Evolutionary conservation across 2,329 filamentous ascomycete genomes (phyloP).

Genomic region (Pseudogymnoascus sp.): DNA sequence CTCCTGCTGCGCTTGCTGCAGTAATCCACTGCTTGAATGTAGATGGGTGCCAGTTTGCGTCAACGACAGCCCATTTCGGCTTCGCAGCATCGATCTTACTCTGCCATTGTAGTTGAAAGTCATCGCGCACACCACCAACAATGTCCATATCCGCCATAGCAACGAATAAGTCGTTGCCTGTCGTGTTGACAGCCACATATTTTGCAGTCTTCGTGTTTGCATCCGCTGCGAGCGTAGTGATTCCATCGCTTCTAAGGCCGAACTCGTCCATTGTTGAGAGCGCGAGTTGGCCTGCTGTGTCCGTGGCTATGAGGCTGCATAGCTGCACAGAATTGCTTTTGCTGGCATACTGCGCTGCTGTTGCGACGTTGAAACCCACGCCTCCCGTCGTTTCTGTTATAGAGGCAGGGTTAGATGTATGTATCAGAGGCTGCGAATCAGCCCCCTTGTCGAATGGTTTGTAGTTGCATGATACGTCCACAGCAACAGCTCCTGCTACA

Average conservation of each 20-base stretch:
- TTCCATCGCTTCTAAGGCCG: constrained; percentile 55
- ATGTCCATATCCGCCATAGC: constrained; percentile 88
- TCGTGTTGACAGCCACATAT: constrained; percentile 84
- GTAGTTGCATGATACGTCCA: constrained; percentile 82
- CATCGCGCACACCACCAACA: constrained; percentile 39
- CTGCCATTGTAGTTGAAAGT: constrained; percentile 49
- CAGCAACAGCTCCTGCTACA: constrained; percentile 80
- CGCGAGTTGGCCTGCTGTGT: constrained; percentile 66
- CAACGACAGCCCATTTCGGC: constrained; percentile 73
- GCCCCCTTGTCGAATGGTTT: constrained; percentile 21
- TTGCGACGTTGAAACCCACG: constrained; percentile 84
- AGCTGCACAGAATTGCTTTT: constrained; percentile 56
- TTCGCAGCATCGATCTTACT: constrained; percentile 45
- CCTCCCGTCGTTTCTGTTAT: constrained; percentile 82
- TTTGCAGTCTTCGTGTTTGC: constrained; percentile 65
- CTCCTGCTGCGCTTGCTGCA: constrained; percentile 46
- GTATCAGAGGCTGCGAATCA: constrained; percentile 20
- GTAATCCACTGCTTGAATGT: constrained; percentile 60
- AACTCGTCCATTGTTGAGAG: constrained; percentile 54
- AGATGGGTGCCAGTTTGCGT: constrained; percentile 71
- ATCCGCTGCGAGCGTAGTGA: constrained; percentile 31
- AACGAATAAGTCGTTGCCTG: constrained; percentile 71
- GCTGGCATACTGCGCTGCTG: constrained; percentile 64
- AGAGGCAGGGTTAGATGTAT: constrained; percentile 42
- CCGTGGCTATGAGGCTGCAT: constrained; percentile 73